A percentile compares a stretch with the other conserved stretches of the same genome.
phyloP scores from a whole-genome alignment of 2,329 filamentous ascomycete species.

The Elsinoe australis region DNA sequence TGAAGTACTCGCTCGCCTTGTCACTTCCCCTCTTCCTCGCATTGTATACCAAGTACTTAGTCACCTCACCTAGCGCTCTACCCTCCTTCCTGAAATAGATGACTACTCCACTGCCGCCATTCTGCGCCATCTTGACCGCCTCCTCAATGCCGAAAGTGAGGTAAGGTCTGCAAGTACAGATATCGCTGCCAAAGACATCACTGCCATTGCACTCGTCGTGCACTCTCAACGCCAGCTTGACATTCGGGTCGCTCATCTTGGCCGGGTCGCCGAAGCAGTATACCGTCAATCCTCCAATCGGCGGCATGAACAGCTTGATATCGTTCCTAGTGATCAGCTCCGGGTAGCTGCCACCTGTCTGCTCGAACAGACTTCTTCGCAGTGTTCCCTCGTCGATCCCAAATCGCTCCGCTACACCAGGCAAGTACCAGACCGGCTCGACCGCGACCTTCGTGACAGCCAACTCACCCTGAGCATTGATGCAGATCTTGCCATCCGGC shows the following conservation, averaged over 20 bases:
- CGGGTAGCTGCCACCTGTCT: conserved; percentile 91
- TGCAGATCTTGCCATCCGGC: conserved; percentile 79
- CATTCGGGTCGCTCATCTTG: conserved; percentile 83
- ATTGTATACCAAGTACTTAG: conserved; percentile 79
- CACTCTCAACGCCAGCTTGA: conserved; percentile 72
- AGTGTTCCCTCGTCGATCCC: conserved; percentile 89
- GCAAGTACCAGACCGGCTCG: conserved; percentile 64
- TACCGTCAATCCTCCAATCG: conserved; percentile 90
- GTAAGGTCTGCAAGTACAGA: conserved; percentile 93
- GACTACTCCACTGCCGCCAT: conserved; percentile 85
- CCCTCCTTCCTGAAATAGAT: conserved; percentile 99
- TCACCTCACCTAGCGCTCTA: conserved; percentile 87
- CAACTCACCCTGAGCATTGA: conserved; percentile 79
- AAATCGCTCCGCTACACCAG: conserved; percentile 74
- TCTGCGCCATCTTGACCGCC: conserved; percentile 93
- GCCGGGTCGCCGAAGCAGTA: conserved; percentile 95
- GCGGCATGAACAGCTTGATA: conserved; percentile 91
- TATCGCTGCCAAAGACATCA: conserved; percentile 96
- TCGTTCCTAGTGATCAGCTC: conserved; percentile 92
- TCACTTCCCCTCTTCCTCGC: conserved; percentile 71
- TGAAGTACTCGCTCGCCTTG: conserved; percentile 84
- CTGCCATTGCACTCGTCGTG: conserved; percentile 91
- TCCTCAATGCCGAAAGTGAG: conserved; percentile 96
- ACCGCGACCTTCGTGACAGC: conserved; percentile 95
- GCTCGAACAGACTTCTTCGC: conserved; percentile 81